Percentiles rank a stretch among this genome's conserved stretches.
Evolutionary conservation across 208 protist species (phyloP).

Genomic region (Angomonas deanei): DNA sequence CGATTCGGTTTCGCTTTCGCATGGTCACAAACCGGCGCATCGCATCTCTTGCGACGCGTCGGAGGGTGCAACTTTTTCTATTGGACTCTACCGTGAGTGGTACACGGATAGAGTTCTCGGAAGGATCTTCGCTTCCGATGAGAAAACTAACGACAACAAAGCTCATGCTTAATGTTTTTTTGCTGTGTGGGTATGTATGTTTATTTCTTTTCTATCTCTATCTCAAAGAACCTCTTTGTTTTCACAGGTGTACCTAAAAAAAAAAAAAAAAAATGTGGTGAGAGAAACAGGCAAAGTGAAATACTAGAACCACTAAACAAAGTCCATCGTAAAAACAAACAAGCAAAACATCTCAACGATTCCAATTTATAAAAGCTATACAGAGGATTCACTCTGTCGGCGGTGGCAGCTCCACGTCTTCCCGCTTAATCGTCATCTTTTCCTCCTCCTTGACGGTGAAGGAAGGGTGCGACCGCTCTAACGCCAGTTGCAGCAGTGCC

Average conservation of each 20-base stretch:
- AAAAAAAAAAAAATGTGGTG: slow-evolving; percentile 5
- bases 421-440: not conserved
- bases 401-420: too few relatives aligned
- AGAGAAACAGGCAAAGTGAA: not conserved
- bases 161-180: not conserved
- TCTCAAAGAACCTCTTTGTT: too few relatives aligned
- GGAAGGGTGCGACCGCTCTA: slow-evolving; percentile 3
- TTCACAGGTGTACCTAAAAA: slow-evolving; percentile 13
- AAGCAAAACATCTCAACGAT: not conserved
- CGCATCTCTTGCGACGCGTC: slow-evolving; percentile 44
- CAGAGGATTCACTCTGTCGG: too few relatives aligned
- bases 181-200: not conserved
- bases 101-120: slow-evolving; percentile 24
- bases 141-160: slow-evolving; percentile 1
- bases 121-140: not conserved
- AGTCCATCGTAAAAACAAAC: slow-evolving; percentile 5
- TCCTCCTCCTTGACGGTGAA: not conserved
- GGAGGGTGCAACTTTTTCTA: slow-evolving; percentile 18
- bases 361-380: not conserved
- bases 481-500: slow-evolving; percentile 30
- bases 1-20: not conserved
- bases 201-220: not conserved
- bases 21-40: slow-evolving; percentile 27
- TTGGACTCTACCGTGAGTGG: slow-evolving; percentile 21
- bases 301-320: slow-evolving; percentile 10